These are phyloP conservation scores for Camellia japonica DNA, from an alignment of 148 eudicot species.

Conservation along the genomic window DNA sequence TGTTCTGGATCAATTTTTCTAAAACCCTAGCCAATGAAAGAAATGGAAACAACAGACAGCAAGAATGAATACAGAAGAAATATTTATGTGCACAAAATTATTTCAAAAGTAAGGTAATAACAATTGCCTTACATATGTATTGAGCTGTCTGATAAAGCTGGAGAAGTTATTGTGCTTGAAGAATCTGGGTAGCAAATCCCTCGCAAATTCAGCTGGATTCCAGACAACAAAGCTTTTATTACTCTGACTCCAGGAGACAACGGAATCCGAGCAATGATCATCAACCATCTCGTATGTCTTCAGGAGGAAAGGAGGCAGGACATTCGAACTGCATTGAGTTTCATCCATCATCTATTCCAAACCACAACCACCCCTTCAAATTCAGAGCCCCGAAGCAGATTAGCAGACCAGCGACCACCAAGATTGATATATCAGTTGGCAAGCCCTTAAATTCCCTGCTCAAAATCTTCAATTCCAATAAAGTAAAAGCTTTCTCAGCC, in stretches of 20 bases:
- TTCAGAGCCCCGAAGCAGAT: constrained; percentile 3
- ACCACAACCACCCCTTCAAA: constrained; percentile 20
- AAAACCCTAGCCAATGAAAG: constrained; percentile 57
- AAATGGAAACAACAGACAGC: neutral
- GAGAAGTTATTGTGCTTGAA: constrained; percentile 94
- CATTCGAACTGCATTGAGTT: constrained; percentile 53
- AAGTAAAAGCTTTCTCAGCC: neutral
- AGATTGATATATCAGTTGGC: constrained; percentile 11
- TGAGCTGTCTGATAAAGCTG: constrained; percentile 87
- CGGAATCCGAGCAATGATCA: constrained; percentile 56
- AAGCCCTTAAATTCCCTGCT: constrained; percentile 15
- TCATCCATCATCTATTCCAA: constrained; percentile 59
- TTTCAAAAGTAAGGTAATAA: neutral
- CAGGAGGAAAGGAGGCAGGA: constrained; percentile 72
- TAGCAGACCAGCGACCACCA: neutral
- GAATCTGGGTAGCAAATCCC: constrained; percentile 70
- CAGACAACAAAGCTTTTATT: constrained; percentile 75
- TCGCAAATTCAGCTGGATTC: constrained; percentile 69
- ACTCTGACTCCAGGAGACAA: constrained; percentile 77
- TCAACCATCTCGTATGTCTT: constrained; percentile 96
- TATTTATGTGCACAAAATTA: neutral
- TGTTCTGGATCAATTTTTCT: constrained; percentile 89
- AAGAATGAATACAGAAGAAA: neutral
- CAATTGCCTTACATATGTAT: constrained; percentile 70
- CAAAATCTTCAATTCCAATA: neutral